These are phyloP conservation scores for Aspergillus glaucus DNA, from an alignment of 2,329 filamentous ascomycete species.

Conservation along the genomic window DNA sequence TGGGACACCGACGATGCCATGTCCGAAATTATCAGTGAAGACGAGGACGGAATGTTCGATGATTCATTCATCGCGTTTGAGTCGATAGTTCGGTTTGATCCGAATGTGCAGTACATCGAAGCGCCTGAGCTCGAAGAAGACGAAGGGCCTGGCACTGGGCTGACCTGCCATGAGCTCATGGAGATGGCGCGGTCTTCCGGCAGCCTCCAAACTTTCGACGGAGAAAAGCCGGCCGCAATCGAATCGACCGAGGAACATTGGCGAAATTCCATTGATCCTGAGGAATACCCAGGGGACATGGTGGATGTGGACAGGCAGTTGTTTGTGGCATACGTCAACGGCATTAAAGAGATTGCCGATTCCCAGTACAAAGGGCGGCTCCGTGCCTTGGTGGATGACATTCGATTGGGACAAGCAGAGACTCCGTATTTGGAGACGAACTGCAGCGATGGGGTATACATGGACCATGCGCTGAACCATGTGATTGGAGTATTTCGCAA, in stretches of 20 bases:
- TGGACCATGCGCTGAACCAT: conserved; percentile 32
- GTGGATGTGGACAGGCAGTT: conserved; percentile 34
- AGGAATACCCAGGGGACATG: conserved; percentile 32
- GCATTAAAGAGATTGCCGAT: conserved; percentile 31
- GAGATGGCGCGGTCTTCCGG: conserved; percentile 24
- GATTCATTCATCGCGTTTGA: conserved; percentile 34
- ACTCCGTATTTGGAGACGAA: conserved; percentile 29
- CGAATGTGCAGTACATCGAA: conserved; percentile 31
- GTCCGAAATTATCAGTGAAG: conserved; percentile 21
- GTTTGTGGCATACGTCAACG: conserved; percentile 38
- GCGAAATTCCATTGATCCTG: conserved; percentile 13
- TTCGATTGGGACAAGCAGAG: conserved; percentile 24
- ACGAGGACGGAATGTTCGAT: conserved; percentile 27
- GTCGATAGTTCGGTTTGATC: conserved; percentile 28
- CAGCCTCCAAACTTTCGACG: conserved; percentile 12
- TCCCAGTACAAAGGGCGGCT: conserved; percentile 29
- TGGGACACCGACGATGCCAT: conserved; percentile 23
- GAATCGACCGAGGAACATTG: conserved; percentile 12
- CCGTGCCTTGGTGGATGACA: conserved; percentile 27
- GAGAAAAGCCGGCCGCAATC: conserved; percentile 11
- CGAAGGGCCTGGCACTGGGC: conserved; percentile 15
- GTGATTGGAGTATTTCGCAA: conserved; percentile 37
- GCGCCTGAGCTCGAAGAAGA: conserved; percentile 21
- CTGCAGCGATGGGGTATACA: conserved; percentile 25
- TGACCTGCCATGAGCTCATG: conserved; percentile 39